phyloP scores from a whole-genome alignment of 208 protist genomes.

The Herpetomonas muscarum region DNA sequence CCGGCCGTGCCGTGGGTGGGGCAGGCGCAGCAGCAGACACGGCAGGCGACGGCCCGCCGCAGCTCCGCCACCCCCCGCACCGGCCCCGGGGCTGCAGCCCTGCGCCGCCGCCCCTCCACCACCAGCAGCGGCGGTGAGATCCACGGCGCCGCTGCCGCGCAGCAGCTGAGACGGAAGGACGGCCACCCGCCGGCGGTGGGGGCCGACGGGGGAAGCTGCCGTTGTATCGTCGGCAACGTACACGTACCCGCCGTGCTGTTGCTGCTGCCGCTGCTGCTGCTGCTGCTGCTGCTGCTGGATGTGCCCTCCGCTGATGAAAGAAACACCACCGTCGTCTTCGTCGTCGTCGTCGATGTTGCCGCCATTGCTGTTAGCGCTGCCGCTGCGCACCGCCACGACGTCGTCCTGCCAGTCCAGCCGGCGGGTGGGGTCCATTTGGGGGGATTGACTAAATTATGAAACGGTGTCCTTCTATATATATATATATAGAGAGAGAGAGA shows the following conservation, averaged over 20 bases:
- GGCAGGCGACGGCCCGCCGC: not conserved
- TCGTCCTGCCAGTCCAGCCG: not conserved
- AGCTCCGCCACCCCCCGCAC: not conserved
- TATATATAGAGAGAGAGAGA: slow-evolving; percentile 3
- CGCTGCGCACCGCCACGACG: not conserved
- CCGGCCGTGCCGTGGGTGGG: slow-evolving; percentile 63
- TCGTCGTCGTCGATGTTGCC: not conserved
- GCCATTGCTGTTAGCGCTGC: not conserved
- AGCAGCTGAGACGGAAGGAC: not conserved
- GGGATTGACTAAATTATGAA: too few species aligned
- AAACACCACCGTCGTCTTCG: not conserved
- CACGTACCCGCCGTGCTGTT: too few species aligned
- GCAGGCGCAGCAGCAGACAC: slow-evolving; percentile 33
- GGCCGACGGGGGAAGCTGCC: not conserved
- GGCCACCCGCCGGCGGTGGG: too few species aligned
- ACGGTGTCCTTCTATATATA: too few species aligned
- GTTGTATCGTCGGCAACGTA: too few species aligned
- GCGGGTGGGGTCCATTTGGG: not conserved
- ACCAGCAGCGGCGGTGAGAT: not conserved
- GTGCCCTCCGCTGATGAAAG: not conserved
- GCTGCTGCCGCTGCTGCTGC: too few species aligned
- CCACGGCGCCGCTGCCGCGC: not conserved
- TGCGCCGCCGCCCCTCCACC: not conserved
- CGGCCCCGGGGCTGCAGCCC: not conserved
- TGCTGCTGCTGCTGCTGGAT: too few species aligned